phyloP scores from a whole-genome alignment of 192 early-diverging fungal genomes.

The Phlyctochytrium bullatum region DNA sequence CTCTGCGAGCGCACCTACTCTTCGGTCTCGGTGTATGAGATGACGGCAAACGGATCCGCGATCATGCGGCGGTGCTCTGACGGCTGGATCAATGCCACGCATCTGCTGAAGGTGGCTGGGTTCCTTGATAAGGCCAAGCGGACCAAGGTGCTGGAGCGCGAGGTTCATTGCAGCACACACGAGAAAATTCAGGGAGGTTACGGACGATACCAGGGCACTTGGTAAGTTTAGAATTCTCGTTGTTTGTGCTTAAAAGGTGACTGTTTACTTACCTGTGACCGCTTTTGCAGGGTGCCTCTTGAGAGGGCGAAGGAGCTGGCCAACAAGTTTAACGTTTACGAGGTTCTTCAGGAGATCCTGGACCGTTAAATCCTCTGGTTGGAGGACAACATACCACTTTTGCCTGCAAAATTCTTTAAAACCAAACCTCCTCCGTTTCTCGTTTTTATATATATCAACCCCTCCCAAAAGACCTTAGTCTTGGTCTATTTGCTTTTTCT shows the following conservation, averaged over 20 bases:
- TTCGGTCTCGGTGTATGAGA: slow-evolving; percentile 47
- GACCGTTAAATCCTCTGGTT: neutral
- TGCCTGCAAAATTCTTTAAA: neutral
- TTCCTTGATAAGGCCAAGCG: slow-evolving; percentile 46
- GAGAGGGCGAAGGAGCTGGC: slow-evolving; percentile 76
- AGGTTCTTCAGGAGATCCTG: slow-evolving; percentile 46
- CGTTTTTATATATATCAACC: neutral
- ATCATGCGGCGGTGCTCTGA: slow-evolving; percentile 49
- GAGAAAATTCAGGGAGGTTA: slow-evolving; percentile 99
- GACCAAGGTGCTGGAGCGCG: slow-evolving; percentile 57
- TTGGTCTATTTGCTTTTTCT: too few species aligned
- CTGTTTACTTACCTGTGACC: slow-evolving; percentile 14
- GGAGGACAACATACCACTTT: neutral
- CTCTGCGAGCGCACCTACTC: slow-evolving; percentile 32
- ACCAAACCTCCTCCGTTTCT: neutral
- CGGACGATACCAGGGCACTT: slow-evolving; percentile 96
- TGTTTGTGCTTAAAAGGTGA: neutral
- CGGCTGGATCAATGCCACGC: slow-evolving; percentile 55
- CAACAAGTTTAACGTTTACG: slow-evolving; percentile 71
- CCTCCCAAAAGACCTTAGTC: neutral
- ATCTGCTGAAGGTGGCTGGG: slow-evolving; percentile 53
- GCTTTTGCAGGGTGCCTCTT: slow-evolving; percentile 80
- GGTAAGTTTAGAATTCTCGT: slow-evolving; percentile 34
- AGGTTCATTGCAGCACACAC: slow-evolving; percentile 70
- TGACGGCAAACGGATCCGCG: slow-evolving; percentile 16